These are phyloP conservation scores for Sphagnum tenellum DNA, from an alignment of 225 moss, liverwort and hornwort species.

Conservation along the genomic window DNA sequence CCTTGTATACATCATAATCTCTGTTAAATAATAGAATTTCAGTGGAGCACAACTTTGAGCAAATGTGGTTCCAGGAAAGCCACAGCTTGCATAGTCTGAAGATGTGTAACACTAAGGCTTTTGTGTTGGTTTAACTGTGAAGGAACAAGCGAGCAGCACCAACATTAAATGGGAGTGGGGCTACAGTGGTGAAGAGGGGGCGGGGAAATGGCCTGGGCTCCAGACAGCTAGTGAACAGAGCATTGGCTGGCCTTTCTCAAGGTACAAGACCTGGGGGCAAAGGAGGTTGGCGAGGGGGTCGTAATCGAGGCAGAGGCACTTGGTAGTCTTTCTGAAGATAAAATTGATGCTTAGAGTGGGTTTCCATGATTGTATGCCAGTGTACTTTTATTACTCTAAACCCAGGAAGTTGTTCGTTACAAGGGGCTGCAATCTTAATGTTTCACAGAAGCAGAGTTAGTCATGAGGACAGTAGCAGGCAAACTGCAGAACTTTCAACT, in stretches of 20 bases:
- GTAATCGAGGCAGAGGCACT: constrained; percentile 54
- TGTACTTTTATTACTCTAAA: constrained; percentile 7
- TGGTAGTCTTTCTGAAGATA: constrained; percentile 50
- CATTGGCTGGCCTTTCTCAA: constrained; percentile 78
- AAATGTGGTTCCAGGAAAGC: neutral
- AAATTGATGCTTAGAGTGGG: constrained; percentile 9
- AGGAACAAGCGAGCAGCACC: constrained; percentile 65
- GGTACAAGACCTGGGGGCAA: constrained; percentile 38
- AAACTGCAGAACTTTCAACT: neutral
- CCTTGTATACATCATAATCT: no score
- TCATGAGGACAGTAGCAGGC: neutral
- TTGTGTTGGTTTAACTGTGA: constrained; percentile 14
- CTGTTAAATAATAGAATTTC: no score
- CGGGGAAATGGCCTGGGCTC: constrained; percentile 63
- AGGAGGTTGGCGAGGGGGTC: constrained; percentile 60
- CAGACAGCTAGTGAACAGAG: constrained; percentile 87
- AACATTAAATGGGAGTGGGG: constrained; percentile 57
- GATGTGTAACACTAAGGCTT: neutral
- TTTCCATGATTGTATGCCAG: constrained; percentile 5
- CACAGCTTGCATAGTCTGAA: neutral
- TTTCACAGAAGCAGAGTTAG: neutral
- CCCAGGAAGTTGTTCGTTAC: constrained; percentile 4
- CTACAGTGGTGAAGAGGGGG: constrained; percentile 56
- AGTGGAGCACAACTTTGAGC: no score
- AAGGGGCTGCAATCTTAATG: constrained; percentile 1